A percentile compares a stretch with the other conserved stretches of the same genome.
Evolutionary conservation across 192 early-diverging fungal species (phyloP).

Genomic region (Gigaspora rosea): DNA sequence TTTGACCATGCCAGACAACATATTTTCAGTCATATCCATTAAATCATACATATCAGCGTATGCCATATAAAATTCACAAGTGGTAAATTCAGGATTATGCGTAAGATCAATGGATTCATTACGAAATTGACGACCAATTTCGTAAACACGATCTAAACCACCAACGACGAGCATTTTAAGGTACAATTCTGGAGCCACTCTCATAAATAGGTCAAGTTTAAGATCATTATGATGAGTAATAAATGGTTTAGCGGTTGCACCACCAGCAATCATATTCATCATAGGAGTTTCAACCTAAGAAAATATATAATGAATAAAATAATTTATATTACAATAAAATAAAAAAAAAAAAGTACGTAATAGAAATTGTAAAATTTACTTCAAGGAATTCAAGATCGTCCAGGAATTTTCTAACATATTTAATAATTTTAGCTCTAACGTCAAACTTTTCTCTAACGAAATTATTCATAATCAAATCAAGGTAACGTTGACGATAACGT

Average conservation of each 20-base stretch:
- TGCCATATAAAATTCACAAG: conserved; percentile 99
- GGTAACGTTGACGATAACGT: conserved; percentile 96
- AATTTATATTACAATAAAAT: neutral
- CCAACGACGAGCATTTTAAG: conserved; percentile 99
- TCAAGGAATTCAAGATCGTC: conserved; percentile 96
- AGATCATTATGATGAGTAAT: conserved; percentile 99
- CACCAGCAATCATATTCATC: conserved; percentile 99
- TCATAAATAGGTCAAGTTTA: conserved; percentile 98
- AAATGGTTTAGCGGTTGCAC: conserved; percentile 99
- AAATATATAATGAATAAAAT: neutral
- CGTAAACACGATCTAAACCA: conserved; percentile 97
- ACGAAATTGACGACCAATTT: conserved; percentile 99
- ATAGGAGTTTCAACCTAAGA: conserved; percentile 94
- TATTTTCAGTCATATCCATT: conserved; percentile 91
- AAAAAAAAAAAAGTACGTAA: too few relatives aligned
- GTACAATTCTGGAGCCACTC: conserved; percentile 96
- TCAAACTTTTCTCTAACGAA: conserved; percentile 93
- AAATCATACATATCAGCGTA: conserved; percentile 98
- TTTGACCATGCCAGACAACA: conserved; percentile 87
- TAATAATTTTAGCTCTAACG: conserved; percentile 89
- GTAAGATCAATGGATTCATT: conserved; percentile 98
- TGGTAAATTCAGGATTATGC: conserved; percentile 99
- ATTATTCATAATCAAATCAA: conserved; percentile 99
- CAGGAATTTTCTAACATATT: conserved; percentile 93
- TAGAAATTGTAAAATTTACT: conserved; percentile 11